phyloP scores from a whole-genome alignment of 2,329 filamentous ascomycete species.

The Clarireedia paspali region DNA sequence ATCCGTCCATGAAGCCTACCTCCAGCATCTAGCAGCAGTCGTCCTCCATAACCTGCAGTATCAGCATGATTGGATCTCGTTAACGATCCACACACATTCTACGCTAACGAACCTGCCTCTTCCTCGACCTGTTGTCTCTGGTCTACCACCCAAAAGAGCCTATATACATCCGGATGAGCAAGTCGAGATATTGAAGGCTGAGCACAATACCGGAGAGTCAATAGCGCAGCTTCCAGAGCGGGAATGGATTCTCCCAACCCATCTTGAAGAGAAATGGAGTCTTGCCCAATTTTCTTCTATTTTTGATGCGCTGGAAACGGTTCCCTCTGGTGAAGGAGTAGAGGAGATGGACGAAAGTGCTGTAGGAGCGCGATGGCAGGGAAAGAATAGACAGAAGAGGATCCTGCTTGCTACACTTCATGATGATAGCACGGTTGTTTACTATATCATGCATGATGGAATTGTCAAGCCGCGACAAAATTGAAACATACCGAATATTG shows the following conservation, averaged over 20 bases:
- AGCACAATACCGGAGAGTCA: conserved; percentile 39
- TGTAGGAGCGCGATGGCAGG: conserved; percentile 36
- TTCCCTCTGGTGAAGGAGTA: conserved; percentile 33
- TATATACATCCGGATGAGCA: conserved; percentile 82
- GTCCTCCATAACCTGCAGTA: conserved; percentile 65
- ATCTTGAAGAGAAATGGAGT: conserved; percentile 66
- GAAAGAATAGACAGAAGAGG: conserved; percentile 50
- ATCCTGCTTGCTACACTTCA: conserved; percentile 68
- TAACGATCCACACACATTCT: conserved; percentile 46
- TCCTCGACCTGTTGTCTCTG: conserved; percentile 59
- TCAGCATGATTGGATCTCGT: conserved; percentile 66
- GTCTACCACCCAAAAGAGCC: conserved; percentile 63
- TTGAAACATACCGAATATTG: conserved; percentile 33
- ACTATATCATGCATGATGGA: conserved; percentile 81
- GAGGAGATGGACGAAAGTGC: conserved; percentile 12
- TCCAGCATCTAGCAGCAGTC: conserved; percentile 45
- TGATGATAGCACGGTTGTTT: conserved; percentile 75
- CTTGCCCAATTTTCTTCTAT: conserved; percentile 57
- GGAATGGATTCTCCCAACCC: conserved; percentile 73
- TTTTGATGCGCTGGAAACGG: conserved; percentile 53
- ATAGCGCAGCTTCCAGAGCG: conserved; percentile 46
- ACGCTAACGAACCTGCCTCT: conserved; percentile 35
- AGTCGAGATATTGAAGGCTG: conserved; percentile 59
- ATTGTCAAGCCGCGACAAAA: conserved; percentile 82
- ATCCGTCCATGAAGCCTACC: conserved; percentile 25